Base-by-base conservation (phyloP, 2,329 filamentous ascomycete species). In the Xylariaceae sp. region DNA sequence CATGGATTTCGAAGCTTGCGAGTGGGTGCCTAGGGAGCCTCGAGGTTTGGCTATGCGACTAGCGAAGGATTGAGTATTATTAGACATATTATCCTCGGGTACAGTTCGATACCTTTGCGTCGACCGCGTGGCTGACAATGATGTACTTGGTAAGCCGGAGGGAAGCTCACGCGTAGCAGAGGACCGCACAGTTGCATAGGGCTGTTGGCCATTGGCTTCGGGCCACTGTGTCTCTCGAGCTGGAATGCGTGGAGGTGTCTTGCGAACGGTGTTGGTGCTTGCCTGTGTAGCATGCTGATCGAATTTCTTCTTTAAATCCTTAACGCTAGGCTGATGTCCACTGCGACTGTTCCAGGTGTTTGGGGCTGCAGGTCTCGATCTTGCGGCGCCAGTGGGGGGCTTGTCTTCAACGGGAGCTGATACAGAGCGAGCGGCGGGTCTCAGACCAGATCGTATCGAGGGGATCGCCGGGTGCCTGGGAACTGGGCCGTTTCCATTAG, bases 291-390 rank as follows among this genome's bases (percentile, higher is more conserved):
- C 77, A 64, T 81, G 86, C 69, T 87, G 85, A 73, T 94, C 90
- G 75, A 94, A 95, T 52, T 84, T 87, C 73, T 88, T 91, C 67
- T 90, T 87, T 61, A 95, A 79, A 69, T 95, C 90, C 75, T 88
- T 91, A 65, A 95, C 89, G 58, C 88, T 93, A n/a, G 86, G 80
- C 64, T 88, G 82, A 48, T 68, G 69, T 24, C 65, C 67, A 62
- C 59, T 63, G 76, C 74, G 67, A 51, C 37, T 41, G 49, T 60
- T 64, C 54, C 55, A 45, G 41, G 61, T 45, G 14, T 46, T 62
- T 64, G 75, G 67, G 43, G 71, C 67, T 56, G 66, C 44, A 51
- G 64, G 59, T 59, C 60, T 69, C 48, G 73, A 64, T 59, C 69
- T 75, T 55, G 62, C 60, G 45, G 62, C 63, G 52, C 69, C 63